Evolutionary conservation across 2,329 filamentous ascomycete species (phyloP), one percentile per base, ranked within the genome.

Genomic region (Colletotrichum chrysophilum): DNA sequence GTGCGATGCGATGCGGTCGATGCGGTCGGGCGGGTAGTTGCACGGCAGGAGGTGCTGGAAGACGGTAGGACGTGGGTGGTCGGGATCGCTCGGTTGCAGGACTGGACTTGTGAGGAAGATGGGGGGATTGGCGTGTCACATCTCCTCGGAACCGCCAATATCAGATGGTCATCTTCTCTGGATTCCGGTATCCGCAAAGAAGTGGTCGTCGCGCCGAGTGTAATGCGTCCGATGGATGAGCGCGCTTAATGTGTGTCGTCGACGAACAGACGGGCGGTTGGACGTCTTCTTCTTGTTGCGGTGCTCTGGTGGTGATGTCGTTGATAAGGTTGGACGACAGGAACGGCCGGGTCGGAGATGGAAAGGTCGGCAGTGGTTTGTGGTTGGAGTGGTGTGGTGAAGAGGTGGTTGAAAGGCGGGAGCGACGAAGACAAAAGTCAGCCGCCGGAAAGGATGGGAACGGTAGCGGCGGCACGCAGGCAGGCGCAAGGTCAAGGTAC

Each of bases 141-240:
- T 81, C 77, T 79, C 80, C 79, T 76, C 75, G 77, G 74, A 71
- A 73, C 68, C 71, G 78, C 75, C 66, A 74, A 77, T 79, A 81
- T 78, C 78, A 73, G 74, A 74, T 79, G 74, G 70, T 71, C 66
- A 73, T 76, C 48, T 36, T 69, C 60, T 43, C 66, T 74, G 70
- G 78, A 75, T 76, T 24, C 43, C 43, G 43, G 43, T 48, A 21
- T 78, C 67, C 69, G 78, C 26, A 14, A 16, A 70, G 77, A 80
- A 76, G 78, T 82, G 82, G 83, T 83, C 65, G 69, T 72, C 69
- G 56, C 38, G 38, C 56, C 26, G 18, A 52, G 58, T 58, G 58
- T 36, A 9, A 73, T 32, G 58, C 58, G 58, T 34, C n/a, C n/a
- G 64, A 56, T 43, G 70, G 70, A 21, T 32, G 56, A n/a, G 43